These are phyloP conservation scores for Imleria badia DNA, from an alignment of 768 basidiomycete genomes.

Conservation along the genomic window DNA sequence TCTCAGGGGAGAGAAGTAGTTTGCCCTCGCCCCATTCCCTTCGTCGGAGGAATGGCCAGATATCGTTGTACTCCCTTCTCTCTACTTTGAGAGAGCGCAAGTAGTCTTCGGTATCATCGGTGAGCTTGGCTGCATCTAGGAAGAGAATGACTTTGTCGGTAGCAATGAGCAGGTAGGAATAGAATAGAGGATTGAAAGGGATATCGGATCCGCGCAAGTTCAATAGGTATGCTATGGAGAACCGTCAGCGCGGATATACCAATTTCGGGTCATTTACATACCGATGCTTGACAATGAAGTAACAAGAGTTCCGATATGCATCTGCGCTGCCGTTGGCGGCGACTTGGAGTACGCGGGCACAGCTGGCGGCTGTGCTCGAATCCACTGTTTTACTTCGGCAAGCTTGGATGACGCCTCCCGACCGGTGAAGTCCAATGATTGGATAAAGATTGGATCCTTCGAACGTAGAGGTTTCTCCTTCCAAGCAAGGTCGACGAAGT, in stretches of 20 bases:
- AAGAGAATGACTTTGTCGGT: conserved; percentile 67
- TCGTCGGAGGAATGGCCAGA: conserved; percentile 76
- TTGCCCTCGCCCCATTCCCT: conserved; percentile 81
- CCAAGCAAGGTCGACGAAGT: conserved; percentile 83
- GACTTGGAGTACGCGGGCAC: conserved; percentile 62
- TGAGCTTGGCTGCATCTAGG: conserved; percentile 67
- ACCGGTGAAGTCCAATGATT: conserved; percentile 68
- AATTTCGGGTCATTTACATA: conserved; percentile 31
- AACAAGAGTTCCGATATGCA: conserved; percentile 65
- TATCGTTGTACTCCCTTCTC: conserved; percentile 65
- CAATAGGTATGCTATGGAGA: conserved; percentile 67
- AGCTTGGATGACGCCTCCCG: conserved; percentile 71
- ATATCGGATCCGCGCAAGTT: conserved; percentile 91
- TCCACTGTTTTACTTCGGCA: conserved; percentile 67
- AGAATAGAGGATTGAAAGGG: conserved; percentile 90
- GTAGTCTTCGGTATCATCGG: conserved; percentile 56
- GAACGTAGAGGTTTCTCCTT: conserved; percentile 72
- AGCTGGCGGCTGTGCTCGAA: conserved; percentile 56
- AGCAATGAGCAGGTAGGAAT: conserved; percentile 78
- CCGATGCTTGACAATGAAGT: conserved; percentile 71
- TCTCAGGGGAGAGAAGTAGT: conserved; percentile 70
- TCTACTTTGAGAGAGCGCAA: conserved; percentile 57
- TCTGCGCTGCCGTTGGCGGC: conserved; percentile 58
- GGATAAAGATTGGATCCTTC: conserved; percentile 62
- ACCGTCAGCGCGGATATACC: conserved; percentile 1